These are phyloP conservation scores for Diplodia corticola DNA, from an alignment of 2,329 filamentous ascomycete genomes.

Conservation along the genomic window DNA sequence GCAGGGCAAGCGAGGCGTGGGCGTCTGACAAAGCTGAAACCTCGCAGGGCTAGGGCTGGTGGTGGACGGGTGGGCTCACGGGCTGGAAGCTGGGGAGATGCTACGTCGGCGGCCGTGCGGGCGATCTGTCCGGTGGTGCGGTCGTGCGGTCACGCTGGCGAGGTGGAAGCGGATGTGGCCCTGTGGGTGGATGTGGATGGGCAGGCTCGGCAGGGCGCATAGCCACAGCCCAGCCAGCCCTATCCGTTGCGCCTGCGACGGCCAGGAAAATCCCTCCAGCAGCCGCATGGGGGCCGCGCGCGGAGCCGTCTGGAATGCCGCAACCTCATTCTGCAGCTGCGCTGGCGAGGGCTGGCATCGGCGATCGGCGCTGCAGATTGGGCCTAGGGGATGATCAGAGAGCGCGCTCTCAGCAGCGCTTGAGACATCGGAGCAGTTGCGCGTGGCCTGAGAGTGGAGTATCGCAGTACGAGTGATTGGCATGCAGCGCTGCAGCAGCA, in stretches of 20 bases:
- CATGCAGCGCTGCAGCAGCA: background rate
- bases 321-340: constrained; percentile 1
- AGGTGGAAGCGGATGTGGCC: background rate
- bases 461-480: background rate
- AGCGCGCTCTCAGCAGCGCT: constrained; percentile 1
- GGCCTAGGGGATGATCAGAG: constrained; percentile 13
- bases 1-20: constrained; percentile 9
- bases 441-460: constrained; percentile 20
- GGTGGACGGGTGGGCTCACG: too few species aligned
- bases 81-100: background rate
- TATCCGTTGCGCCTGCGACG: constrained; percentile 1
- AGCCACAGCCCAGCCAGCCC: constrained; percentile 18
- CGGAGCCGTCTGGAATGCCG: background rate
- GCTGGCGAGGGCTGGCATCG: background rate
- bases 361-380: constrained; percentile 8
- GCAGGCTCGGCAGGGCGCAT: constrained; percentile 6
- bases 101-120: constrained; percentile 14
- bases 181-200: too few species aligned
- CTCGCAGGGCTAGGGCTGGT: constrained; percentile 15
- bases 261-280: constrained; percentile 14
- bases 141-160: background rate
- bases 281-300: background rate
- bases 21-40: constrained; percentile 23
- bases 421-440: constrained; percentile 15
- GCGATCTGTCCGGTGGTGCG: constrained; percentile 1